phyloP scores from a whole-genome alignment of 1,139 yeast genomes.

The Saccharomyces hybrid region DNA sequence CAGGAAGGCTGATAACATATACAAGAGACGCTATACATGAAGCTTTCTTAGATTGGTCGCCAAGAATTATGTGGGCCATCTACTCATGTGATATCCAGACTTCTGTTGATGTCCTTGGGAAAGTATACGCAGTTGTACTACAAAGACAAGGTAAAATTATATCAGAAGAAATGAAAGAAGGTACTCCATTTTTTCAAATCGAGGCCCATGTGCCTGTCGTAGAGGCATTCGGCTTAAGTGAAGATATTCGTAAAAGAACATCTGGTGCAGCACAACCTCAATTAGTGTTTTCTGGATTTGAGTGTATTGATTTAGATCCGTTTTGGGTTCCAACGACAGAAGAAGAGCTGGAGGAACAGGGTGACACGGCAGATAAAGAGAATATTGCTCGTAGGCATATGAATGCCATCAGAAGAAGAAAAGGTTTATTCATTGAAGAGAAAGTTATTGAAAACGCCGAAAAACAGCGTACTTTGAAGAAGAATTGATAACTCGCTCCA shows the following conservation, averaged over 20 bases:
- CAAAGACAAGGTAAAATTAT: conserved; percentile 77
- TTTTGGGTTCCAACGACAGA: conserved; percentile 99
- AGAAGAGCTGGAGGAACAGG: conserved; percentile 89
- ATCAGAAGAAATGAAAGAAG: conserved; percentile 94
- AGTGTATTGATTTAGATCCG: conserved; percentile 83
- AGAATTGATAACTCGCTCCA: conserved; percentile 19
- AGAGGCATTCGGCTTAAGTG: conserved; percentile 95
- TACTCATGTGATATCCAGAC: conserved; percentile 95
- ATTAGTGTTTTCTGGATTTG: conserved; percentile 82
- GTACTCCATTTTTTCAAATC: conserved; percentile 90
- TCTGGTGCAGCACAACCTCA: conserved; percentile 98
- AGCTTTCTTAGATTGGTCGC: conserved; percentile 71
- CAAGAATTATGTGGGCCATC: conserved; percentile 85
- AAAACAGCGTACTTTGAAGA: conserved; percentile 80
- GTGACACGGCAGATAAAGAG: conserved; percentile 88
- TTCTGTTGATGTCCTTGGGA: conserved; percentile 86
- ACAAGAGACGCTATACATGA: conserved; percentile 69
- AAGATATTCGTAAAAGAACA: conserved; percentile 85
- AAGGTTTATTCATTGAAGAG: conserved; percentile 85
- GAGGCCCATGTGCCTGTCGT: conserved; percentile 84
- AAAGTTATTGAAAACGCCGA: conserved; percentile 88
- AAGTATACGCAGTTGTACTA: conserved; percentile 91
- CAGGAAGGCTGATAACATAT: conserved; percentile 67
- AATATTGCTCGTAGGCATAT: conserved; percentile 83
- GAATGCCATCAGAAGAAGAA: conserved; percentile 73